phyloP scores from a whole-genome alignment of 192 early-diverging fungal genomes.

The Borealophlyctis nickersoniae region DNA sequence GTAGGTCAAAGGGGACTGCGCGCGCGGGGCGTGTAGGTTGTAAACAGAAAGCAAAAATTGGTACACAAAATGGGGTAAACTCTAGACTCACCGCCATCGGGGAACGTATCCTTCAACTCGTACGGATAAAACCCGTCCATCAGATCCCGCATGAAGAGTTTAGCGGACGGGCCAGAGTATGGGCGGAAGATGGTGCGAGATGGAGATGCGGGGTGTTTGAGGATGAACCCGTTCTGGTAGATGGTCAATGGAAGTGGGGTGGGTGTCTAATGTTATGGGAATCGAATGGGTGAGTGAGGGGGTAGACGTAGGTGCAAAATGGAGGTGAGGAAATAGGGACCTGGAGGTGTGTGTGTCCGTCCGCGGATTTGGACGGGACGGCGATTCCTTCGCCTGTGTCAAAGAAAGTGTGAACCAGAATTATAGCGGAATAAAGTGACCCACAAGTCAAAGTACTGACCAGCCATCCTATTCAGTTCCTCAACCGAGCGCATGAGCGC shows the following conservation, averaged over 20 bases:
- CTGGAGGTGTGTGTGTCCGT: too few species aligned
- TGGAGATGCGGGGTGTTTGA: conserved; percentile 17
- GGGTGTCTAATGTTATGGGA: neutral
- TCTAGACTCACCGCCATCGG: conserved; percentile 32
- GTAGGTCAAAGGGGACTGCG: conserved; percentile 16
- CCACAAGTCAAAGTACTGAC: neutral
- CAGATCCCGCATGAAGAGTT: conserved; percentile 35
- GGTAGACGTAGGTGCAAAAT: neutral
- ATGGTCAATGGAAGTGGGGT: too few species aligned
- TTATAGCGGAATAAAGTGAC: neutral
- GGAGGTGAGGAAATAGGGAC: neutral
- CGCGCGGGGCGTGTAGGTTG: too few species aligned
- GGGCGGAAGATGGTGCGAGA: too few species aligned
- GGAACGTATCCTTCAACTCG: conserved; percentile 33
- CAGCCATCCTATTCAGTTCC: conserved; percentile 30
- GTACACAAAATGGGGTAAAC: neutral
- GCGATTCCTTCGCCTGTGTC: too few species aligned
- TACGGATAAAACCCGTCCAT: conserved; percentile 43
- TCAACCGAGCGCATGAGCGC: conserved; percentile 14
- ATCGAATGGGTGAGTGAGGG: conserved; percentile 1
- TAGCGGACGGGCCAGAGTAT: conserved; percentile 22
- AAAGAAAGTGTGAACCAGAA: conserved; percentile 3
- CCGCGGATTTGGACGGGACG: too few species aligned
- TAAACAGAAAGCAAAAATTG: neutral
- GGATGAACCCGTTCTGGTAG: conserved; percentile 35